These are phyloP conservation scores for Kondoa malvinella DNA, from an alignment of 768 basidiomycete species.

Conservation along the genomic window DNA sequence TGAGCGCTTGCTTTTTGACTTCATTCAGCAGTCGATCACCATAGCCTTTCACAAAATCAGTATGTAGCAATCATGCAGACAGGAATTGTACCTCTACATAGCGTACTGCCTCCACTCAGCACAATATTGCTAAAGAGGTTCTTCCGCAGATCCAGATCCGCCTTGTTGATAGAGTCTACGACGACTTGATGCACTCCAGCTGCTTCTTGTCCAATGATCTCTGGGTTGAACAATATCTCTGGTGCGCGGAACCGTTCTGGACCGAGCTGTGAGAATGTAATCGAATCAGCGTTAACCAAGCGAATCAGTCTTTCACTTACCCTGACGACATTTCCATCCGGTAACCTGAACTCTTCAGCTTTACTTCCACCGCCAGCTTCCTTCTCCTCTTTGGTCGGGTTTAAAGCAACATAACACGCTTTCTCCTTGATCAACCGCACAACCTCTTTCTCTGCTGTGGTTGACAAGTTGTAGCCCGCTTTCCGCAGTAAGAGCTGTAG, in stretches of 20 bases:
- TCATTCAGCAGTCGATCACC: slow-evolving; percentile 91
- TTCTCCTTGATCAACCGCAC: slow-evolving; percentile 97
- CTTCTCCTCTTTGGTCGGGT: slow-evolving; percentile 90
- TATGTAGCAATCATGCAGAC: not conserved
- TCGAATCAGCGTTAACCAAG: slow-evolving; percentile 9
- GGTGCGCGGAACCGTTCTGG: slow-evolving; percentile 90
- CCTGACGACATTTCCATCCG: slow-evolving; percentile 85
- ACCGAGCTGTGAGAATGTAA: slow-evolving; percentile 47
- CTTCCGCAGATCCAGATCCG: slow-evolving; percentile 90
- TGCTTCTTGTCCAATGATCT: slow-evolving; percentile 87
- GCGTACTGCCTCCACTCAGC: slow-evolving; percentile 84
- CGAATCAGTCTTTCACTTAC: slow-evolving; percentile 35
- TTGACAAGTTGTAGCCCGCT: slow-evolving; percentile 83
- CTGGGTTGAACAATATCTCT: slow-evolving; percentile 94
- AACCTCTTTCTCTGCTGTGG: slow-evolving; percentile 90
- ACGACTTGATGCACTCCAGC: slow-evolving; percentile 95
- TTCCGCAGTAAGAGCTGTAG: slow-evolving; percentile 86
- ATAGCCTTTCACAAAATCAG: slow-evolving; percentile 45
- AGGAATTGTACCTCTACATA: slow-evolving; percentile 58
- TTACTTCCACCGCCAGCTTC: slow-evolving; percentile 47
- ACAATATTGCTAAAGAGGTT: slow-evolving; percentile 92
- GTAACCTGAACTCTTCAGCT: slow-evolving; percentile 73
- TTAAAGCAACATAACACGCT: slow-evolving; percentile 83
- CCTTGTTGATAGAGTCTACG: slow-evolving; percentile 91
- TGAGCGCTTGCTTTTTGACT: slow-evolving; percentile 84